Percentiles rank a stretch among this genome's conserved stretches.
phyloP scores from a whole-genome alignment of 305 asterid species.

The Fraxinus baroniana region DNA sequence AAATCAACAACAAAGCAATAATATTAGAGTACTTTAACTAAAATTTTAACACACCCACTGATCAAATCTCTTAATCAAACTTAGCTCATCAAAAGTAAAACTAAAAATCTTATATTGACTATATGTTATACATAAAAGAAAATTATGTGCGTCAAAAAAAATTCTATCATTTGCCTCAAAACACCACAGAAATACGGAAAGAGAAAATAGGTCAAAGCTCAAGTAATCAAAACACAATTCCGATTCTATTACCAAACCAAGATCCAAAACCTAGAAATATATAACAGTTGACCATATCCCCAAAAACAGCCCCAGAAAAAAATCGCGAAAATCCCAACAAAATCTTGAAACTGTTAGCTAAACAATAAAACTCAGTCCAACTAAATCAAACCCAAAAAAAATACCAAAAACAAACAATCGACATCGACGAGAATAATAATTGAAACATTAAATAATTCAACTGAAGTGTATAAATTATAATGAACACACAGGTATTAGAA shows the following conservation, averaged over 20 bases:
- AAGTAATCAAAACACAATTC: not conserved
- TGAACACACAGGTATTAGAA: not conserved
- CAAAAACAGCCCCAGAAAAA: not conserved
- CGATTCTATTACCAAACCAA: not conserved
- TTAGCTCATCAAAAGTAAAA: not conserved
- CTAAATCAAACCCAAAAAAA: not conserved
- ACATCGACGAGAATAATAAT: not conserved
- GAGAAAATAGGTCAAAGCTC: not conserved
- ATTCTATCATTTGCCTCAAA: not conserved
- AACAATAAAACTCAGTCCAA: not conserved
- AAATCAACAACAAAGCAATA: not conserved
- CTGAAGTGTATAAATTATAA: not conserved
- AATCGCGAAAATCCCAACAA: not conserved
- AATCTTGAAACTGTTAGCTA: not conserved
- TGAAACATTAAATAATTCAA: not conserved
- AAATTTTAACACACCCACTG: not conserved
- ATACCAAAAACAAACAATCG: not conserved
- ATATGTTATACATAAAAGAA: not conserved
- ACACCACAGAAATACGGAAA: not conserved
- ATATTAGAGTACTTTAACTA: not conserved
- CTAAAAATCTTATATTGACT: not conserved
- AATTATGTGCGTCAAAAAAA: not conserved
- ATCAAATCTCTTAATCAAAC: conserved; percentile 1
- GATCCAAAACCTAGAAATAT: not conserved
- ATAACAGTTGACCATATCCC: not conserved